Evolutionary conservation across 1,284 basidiomycete species (phyloP), one percentile per base, ranked within the genome.

Genomic region (Cryptococcus sp.): DNA sequence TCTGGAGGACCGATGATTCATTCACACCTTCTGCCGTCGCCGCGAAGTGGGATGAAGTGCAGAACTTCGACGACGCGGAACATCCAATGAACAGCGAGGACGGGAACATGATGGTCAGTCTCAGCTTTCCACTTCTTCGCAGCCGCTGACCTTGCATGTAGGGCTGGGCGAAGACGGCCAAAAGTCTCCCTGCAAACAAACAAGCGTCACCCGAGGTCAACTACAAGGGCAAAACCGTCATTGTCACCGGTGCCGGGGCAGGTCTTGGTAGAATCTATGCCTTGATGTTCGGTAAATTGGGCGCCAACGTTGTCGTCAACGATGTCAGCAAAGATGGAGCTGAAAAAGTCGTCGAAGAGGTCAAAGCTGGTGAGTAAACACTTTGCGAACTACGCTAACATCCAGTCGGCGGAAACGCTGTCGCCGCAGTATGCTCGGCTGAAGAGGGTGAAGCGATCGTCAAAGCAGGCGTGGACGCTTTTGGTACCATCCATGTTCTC

Each of bases 11-110:
- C 15, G 93, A 99, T 73, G 81, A 85, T 15, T 86, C 84, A 34
- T 98, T 96, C 79, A 98, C 96, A 0, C 95, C 95, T 17, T 93
- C 92, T 47, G 95, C 96, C 49, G 93, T 93, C 44, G 89, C 90
- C 73, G 83, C 84, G 49, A 87, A 86, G 69, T 96, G 92, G 91
- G 77, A 80, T 15, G 85, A 93, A 72, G 81, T 99, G 59, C 86
- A 83, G 47, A 87, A 97, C 80, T 98, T 94, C 77, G 83, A 84
- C 29, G 83, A 87, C 25, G 87, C 3, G 11, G 85, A 88, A 63
- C 84, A 96, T 77, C 91, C 93, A 15, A 78, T 83, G 58, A 81
- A 83, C 48, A 79, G 90, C 57, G 81, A 84, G 1, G 92, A 95
- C 65, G 80, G 85, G 20, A 87, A 93, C 70, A 81, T 84, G 54